Percentiles rank a stretch among this genome's conserved stretches.
These are phyloP conservation scores for Colletotrichum tabaci DNA, from an alignment of 2,329 filamentous ascomycete species.

Conservation along the genomic window DNA sequence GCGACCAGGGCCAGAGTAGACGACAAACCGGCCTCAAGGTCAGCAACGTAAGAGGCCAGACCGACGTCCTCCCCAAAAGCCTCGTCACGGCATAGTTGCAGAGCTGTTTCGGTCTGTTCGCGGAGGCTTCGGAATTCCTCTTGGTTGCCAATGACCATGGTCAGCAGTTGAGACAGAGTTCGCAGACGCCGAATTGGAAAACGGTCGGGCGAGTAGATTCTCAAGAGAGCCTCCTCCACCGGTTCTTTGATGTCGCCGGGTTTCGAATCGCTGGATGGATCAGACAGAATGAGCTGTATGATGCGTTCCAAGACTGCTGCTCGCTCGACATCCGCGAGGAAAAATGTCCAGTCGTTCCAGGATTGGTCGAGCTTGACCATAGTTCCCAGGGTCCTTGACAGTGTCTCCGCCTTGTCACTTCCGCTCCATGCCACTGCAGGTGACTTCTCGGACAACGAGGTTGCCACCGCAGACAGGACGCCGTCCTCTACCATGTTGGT, in stretches of 20 bases:
- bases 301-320: slow-evolving; percentile 74
- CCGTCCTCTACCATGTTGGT: slow-evolving; percentile 73
- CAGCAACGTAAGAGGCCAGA: slow-evolving; percentile 62
- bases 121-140: slow-evolving; percentile 57
- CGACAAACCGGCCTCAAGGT: slow-evolving; percentile 62
- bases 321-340: slow-evolving; percentile 66
- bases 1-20: slow-evolving; percentile 62
- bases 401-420: slow-evolving; percentile 63
- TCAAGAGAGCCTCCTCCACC: slow-evolving; percentile 62
- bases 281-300: slow-evolving; percentile 64
- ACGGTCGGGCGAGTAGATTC: slow-evolving; percentile 64
- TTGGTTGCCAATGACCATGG: slow-evolving; percentile 63
- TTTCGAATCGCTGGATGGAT: slow-evolving; percentile 51
- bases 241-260: slow-evolving; percentile 56
- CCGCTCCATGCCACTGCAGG: slow-evolving; percentile 68
- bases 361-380: slow-evolving; percentile 72
- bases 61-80: slow-evolving; percentile 61
- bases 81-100: slow-evolving; percentile 54
- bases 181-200: slow-evolving; percentile 69
- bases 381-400: slow-evolving; percentile 72
- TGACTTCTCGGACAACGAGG: slow-evolving; percentile 63
- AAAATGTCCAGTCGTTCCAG: slow-evolving; percentile 70
- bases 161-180: slow-evolving; percentile 64
- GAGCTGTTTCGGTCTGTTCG: slow-evolving; percentile 56
- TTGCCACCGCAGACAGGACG: slow-evolving; percentile 67